These are phyloP conservation scores for Vararia minispora DNA, from an alignment of 768 basidiomycete species.

Conservation along the genomic window DNA sequence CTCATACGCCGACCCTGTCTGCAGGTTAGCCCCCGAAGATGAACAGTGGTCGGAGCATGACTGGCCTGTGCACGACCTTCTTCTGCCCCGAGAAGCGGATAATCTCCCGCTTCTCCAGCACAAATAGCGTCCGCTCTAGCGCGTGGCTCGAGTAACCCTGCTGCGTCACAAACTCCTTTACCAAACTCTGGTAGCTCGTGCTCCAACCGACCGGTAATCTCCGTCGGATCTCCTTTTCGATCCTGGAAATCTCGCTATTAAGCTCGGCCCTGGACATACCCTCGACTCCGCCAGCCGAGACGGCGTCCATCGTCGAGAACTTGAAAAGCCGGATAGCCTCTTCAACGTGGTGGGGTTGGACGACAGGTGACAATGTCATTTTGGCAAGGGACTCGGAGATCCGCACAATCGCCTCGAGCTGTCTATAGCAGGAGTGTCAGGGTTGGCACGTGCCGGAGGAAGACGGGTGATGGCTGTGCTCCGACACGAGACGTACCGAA, in stretches of 20 bases:
- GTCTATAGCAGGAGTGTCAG: conserved; percentile 26
- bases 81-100: conserved; percentile 69
- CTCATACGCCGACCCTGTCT: no score
- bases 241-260: conserved; percentile 85
- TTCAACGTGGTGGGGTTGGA: conserved; percentile 90
- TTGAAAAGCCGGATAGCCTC: conserved; percentile 98
- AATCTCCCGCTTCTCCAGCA: conserved; percentile 94
- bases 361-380: conserved; percentile 76
- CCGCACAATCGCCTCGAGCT: conserved; percentile 97
- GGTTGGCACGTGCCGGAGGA: conserved; percentile 1
- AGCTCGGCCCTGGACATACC: conserved; percentile 85
- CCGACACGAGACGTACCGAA: conserved; percentile 53
- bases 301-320: conserved; percentile 98
- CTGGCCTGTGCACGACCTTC: conserved; percentile 16
- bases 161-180: conserved; percentile 87
- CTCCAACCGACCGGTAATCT: conserved; percentile 92
- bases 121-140: conserved; percentile 80
- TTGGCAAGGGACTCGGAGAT: conserved; percentile 97
- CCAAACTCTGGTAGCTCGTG: conserved; percentile 88
- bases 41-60: not conserved
- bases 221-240: conserved; percentile 78
- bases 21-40: no score
- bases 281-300: conserved; percentile 87
- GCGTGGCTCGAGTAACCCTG: conserved; percentile 88
- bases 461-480: conserved; percentile 4